Conservation (phyloP, 345 rosid species). For the Mercurialis annua region DNA sequence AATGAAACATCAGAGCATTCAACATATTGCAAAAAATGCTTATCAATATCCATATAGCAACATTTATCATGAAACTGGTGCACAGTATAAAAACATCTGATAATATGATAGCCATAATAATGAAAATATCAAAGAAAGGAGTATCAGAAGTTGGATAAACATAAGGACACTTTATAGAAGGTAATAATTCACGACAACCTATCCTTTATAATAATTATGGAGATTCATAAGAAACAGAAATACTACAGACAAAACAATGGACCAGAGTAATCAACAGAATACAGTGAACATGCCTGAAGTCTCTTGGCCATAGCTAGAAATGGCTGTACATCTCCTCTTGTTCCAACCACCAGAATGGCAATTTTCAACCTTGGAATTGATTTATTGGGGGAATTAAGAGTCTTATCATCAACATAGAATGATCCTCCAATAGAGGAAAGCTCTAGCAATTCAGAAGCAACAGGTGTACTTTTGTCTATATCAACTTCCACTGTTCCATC, state of each 20-base stretch:
- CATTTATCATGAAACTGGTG: neutral
- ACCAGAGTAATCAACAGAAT: conserved; percentile 5
- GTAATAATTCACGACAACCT: neutral
- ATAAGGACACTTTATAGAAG: neutral
- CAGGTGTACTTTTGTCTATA: conserved; percentile 55
- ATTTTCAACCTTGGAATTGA: conserved; percentile 73
- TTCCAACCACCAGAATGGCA: conserved; percentile 89
- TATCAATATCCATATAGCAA: neutral
- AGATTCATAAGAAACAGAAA: neutral
- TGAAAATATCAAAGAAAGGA: neutral
- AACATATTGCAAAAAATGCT: neutral
- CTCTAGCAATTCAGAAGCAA: conserved; percentile 77
- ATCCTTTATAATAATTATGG: neutral
- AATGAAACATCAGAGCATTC: conserved; percentile 20
- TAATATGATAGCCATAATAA: neutral
- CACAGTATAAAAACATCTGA: neutral
- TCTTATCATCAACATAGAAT: conserved; percentile 36
- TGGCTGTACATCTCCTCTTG: conserved; percentile 98
- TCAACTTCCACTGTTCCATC: conserved; percentile 96
- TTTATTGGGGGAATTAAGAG: conserved; percentile 40
- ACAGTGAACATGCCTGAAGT: conserved; percentile 65
- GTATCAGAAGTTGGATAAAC: neutral
- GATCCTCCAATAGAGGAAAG: conserved; percentile 54
- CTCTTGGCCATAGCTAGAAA: conserved; percentile 93
- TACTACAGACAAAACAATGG: neutral